Evolutionary conservation across 805 yeast species (phyloP), one percentile per base, ranked within the genome.

Genomic region (Kazachstania africana): DNA sequence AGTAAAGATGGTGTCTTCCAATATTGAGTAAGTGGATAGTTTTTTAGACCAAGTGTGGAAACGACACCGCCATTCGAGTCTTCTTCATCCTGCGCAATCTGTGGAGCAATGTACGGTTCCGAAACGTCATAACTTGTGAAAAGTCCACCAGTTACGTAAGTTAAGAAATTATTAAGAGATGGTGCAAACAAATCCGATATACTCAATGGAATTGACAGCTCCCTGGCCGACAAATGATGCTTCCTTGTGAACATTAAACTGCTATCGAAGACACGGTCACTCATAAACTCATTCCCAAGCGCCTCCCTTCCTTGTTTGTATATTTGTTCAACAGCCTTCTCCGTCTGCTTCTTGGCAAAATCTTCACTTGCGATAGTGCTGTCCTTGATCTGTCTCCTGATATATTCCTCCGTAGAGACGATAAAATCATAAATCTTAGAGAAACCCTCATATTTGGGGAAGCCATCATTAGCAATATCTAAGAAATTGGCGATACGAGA

Each of bases 171-270:
- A 24, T 75, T 79, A 38, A 73, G 51, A 0, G 79, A 67, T 4
- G 94, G 82, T 42, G 87, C 94, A 47, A 87, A 63, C 43, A 85
- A 75, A 57, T 91, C 96, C n/a, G 63, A 33, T 4, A 81, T 25
- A 9, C 78, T 72, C 16, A 88, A 64, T 14, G 70, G 66, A 16
- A 72, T 72, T 29, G 70, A 64, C 17, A 87, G 61, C 24, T 68
- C 65, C 39, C 77, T 70, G 22, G 70, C 63, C 21, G 75, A 55
- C 4, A 66, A 53, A 45, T 91, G 95, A 24, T 66, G 70, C 35
- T 67, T 66, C 42, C 84, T 73, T 2, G 84, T 72, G 47, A 85
- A 88, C 97, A 91, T 91, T 24, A 79, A 67, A 18, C 73, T 75
- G 8, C 79, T 68, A 36, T 78, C 69, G 52, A 83, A 83, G 6